Evolutionary conservation across 1,284 basidiomycete species (phyloP).

Genomic region (Tylopilus orsonianus): DNA sequence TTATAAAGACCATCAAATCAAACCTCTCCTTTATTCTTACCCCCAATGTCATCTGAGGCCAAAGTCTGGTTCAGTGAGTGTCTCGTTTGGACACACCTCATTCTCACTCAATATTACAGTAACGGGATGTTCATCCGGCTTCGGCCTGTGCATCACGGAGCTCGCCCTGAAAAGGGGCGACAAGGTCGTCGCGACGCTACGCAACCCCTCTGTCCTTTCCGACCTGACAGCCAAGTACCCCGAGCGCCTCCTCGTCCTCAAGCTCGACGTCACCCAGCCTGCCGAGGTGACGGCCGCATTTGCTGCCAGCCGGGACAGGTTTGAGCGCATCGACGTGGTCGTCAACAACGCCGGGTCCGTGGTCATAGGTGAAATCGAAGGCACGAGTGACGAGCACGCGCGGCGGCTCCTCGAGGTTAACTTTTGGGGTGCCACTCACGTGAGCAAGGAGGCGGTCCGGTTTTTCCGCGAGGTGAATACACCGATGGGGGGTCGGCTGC

Average conservation of each 20-base stretch:
- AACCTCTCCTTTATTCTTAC: no score
- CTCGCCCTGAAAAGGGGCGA: conserved; percentile 32
- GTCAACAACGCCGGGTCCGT: conserved; percentile 38
- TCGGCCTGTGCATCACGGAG: conserved; percentile 18
- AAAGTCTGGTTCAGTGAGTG: conserved; percentile 3
- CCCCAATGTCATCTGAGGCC: no score
- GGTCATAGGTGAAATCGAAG: conserved; percentile 15
- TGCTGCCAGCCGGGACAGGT: neutral
- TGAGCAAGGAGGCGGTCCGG: conserved; percentile 28
- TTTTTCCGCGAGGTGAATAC: conserved; percentile 29
- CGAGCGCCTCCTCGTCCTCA: neutral
- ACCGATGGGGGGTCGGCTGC: conserved; percentile 24
- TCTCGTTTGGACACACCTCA: neutral
- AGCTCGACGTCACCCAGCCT: conserved; percentile 1
- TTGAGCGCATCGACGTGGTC: neutral
- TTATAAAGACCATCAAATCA: no score
- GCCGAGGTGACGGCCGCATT: conserved; percentile 20
- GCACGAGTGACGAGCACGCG: neutral
- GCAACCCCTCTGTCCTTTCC: conserved; percentile 29
- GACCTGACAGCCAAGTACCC: conserved; percentile 19
- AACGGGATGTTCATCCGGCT: conserved; percentile 28
- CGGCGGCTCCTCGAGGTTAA: conserved; percentile 34
- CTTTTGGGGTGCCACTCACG: conserved; percentile 36
- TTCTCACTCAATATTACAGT: conserved; percentile 14
- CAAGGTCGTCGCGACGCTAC: conserved; percentile 37